Base-by-base conservation (phyloP, 805 yeast genomes). In the Schwanniomyces occidentalis region DNA sequence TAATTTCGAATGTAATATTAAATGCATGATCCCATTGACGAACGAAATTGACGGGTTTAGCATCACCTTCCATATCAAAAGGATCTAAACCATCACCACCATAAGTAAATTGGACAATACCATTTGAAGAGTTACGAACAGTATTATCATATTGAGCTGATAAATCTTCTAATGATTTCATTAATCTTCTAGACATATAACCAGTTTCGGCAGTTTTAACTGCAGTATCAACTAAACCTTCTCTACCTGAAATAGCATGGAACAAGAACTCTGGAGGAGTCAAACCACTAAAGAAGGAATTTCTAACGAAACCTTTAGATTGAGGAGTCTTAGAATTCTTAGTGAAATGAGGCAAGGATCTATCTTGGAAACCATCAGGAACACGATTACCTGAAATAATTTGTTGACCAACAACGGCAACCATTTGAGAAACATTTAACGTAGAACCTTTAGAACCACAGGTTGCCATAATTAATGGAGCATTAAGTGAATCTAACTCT, bases 181-280 rank as follows among this genome's bases (percentile, higher is more conserved):
- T 91, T 59, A 91, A 74, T 63, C 99, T 82, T 65, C 99, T 85
- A 16, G 98, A 91, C 95, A 91, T 91, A 65, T 90, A 90, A 57
- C 98, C 98, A 4, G 99, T 91, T 68, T 91, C 98, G 2, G 99
- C 98, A 26, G 99, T 93, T 64, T 93, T 93, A 31, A 93, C 99
- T 10, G 99, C 99, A 36, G 99, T 93, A 76, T 93, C 99, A 61
- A 93, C 95, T 59, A 93, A 75, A 75, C 99, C 99, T 71, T 93
- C 99, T 77, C 99, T 88, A 73, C 99, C 99, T 57, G 99, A 98
- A 96, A 93, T 93, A 34, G 98, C 97, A 62, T 93, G 99, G 83
- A 93, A 93, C 62, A 93, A 90, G 63, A 93, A 93, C 63, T 93
- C 99, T 64, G 93, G 98, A 21, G 99, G 99, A 5, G 99, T 90